Conservation (phyloP, 192 early-diverging fungal species). For the Coemansia sp. region DNA sequence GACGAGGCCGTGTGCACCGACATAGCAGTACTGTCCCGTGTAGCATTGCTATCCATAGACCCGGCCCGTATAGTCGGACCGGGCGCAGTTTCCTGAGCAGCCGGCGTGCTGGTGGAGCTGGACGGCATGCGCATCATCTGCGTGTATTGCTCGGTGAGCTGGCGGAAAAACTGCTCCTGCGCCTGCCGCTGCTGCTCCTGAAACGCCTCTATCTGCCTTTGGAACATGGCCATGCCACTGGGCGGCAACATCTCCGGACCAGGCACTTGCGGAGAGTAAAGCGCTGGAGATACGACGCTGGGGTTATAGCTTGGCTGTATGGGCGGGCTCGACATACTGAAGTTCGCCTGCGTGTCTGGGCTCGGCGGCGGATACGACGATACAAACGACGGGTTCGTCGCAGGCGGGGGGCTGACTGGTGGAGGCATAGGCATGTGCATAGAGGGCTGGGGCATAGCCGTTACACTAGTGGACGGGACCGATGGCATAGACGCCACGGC, state of each 20-base stretch:
- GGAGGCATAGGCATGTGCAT: neutral
- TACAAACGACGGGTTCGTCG: neutral
- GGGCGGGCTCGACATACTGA: no score
- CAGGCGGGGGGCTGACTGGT: neutral
- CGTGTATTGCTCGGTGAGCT: slow-evolving; percentile 31
- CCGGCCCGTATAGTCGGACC: neutral
- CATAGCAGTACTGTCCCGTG: no score
- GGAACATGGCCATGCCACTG: slow-evolving; percentile 1
- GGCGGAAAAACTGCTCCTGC: slow-evolving; percentile 38
- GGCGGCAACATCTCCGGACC: neutral
- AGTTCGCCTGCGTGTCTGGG: no score
- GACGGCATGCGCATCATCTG: slow-evolving; percentile 4
- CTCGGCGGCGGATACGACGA: neutral
- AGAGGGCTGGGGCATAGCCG: no score
- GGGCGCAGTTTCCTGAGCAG: no score
- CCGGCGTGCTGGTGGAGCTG: no score
- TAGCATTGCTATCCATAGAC: neutral
- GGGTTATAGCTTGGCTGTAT: neutral
- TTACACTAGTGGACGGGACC: no score
- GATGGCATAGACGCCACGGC: no score
- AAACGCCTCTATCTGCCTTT: slow-evolving; percentile 35
- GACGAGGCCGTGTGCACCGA: no score
- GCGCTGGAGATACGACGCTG: no score
- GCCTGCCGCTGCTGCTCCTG: slow-evolving; percentile 44
- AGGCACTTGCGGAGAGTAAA: neutral